These are phyloP conservation scores for Lodderomyces theae DNA, from an alignment of 1,139 yeast species.

Conservation along the genomic window DNA sequence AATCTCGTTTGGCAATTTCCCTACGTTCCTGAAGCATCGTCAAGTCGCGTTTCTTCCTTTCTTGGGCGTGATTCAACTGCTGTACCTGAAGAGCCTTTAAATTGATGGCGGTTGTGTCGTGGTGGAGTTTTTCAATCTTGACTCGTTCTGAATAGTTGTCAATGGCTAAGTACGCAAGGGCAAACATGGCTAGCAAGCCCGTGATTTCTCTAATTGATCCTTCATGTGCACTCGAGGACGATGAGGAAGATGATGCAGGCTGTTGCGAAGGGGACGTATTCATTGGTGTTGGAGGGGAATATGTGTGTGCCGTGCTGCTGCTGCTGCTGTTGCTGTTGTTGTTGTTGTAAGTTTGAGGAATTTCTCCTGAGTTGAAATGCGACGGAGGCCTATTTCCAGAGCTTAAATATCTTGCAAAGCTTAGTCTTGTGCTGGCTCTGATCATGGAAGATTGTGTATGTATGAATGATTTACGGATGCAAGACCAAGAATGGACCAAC, in stretches of 20 bases:
- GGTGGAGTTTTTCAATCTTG: conserved; percentile 38
- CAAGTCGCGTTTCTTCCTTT: conserved; percentile 45
- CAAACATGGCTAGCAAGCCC: conserved; percentile 35
- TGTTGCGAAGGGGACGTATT: conserved; percentile 2
- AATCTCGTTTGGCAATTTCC: conserved; percentile 48
- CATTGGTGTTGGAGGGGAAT: conserved; percentile 1
- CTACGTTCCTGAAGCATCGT: conserved; percentile 48
- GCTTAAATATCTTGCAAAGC: background rate
- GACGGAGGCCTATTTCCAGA: conserved; percentile 10
- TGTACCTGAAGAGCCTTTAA: conserved; percentile 43
- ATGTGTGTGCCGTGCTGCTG: background rate
- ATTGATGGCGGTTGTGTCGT: conserved; percentile 40
- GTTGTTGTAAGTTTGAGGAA: conserved; percentile 7
- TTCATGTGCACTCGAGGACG: conserved; percentile 8
- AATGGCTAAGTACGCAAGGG: conserved; percentile 47
- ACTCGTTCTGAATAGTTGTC: conserved; percentile 49
- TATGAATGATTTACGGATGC: background rate
- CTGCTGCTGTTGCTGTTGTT: too few relatives aligned
- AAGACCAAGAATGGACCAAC: background rate
- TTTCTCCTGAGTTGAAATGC: conserved; percentile 10
- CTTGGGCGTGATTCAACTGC: conserved; percentile 42
- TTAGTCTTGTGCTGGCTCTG: background rate
- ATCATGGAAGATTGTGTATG: background rate
- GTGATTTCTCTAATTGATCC: conserved; percentile 30
- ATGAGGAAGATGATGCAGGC: conserved; percentile 4